phyloP scores from a whole-genome alignment of 371 early-diverging fungal genomes.

The Quaeritorhiza haematococci region DNA sequence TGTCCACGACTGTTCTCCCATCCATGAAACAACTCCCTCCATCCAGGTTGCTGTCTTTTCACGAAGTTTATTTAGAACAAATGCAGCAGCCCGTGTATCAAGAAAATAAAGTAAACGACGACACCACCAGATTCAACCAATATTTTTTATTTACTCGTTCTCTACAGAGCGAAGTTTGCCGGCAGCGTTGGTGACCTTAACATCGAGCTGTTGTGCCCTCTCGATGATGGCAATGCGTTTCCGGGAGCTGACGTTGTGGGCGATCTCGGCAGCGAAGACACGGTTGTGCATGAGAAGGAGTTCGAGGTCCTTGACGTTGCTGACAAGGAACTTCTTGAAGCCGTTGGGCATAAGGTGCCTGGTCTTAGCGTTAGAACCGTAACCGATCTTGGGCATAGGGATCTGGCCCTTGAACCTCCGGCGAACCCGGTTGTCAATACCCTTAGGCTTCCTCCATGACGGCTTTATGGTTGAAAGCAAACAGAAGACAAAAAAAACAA shows the following conservation, averaged over 20 bases:
- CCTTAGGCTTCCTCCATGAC: slow-evolving; percentile 99
- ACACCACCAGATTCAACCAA: too few species aligned
- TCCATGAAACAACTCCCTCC: too few species aligned
- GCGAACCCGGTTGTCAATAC: slow-evolving; percentile 99
- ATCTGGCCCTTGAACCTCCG: slow-evolving; percentile 97
- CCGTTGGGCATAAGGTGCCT: slow-evolving; percentile 97
- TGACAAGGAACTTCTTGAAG: slow-evolving; percentile 96
- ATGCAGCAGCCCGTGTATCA: too few species aligned
- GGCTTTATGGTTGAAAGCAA: slow-evolving; percentile 62
- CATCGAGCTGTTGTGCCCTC: slow-evolving; percentile 95
- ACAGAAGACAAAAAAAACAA: too few species aligned
- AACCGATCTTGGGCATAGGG: slow-evolving; percentile 99
- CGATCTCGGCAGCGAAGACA: slow-evolving; percentile 98
- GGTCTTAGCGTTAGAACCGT: slow-evolving; percentile 94
- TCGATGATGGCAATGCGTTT: slow-evolving; percentile 96
- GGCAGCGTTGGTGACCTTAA: slow-evolving; percentile 96
- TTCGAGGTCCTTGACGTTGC: slow-evolving; percentile 94
- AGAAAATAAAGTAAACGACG: too few species aligned
- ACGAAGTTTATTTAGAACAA: too few species aligned
- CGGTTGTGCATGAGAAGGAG: slow-evolving; percentile 98
- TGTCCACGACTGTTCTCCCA: too few species aligned
- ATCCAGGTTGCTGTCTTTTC: too few species aligned
- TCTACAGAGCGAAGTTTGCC: too few species aligned
- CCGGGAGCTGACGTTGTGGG: slow-evolving; percentile 94
- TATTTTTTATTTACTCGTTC: too few species aligned